phyloP scores from a whole-genome alignment of 768 basidiomycete genomes.

The Lentinula boryana region DNA sequence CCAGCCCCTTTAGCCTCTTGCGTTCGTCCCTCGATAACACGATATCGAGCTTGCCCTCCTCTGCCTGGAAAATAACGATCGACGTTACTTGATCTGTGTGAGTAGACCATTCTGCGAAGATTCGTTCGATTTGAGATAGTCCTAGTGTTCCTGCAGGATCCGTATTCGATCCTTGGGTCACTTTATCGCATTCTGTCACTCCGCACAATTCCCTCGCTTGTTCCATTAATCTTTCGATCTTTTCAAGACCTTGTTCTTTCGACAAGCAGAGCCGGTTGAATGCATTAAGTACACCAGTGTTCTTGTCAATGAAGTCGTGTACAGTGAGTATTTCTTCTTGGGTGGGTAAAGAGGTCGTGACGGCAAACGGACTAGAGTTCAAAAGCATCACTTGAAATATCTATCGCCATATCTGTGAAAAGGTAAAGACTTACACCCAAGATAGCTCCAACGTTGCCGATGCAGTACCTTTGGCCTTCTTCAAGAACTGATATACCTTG shows the following conservation, averaged over 20 bases:
- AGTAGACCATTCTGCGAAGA: background rate
- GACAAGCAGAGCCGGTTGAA: slow-evolving; percentile 1
- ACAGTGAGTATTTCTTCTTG: background rate
- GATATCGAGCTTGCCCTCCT: slow-evolving; percentile 21
- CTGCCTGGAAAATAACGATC: background rate
- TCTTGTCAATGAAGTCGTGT: background rate
- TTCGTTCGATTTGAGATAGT: background rate
- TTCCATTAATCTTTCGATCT: background rate
- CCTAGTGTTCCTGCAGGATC: background rate
- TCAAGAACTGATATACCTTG: slow-evolving; percentile 29
- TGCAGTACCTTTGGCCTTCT: slow-evolving; percentile 52
- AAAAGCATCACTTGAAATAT: background rate
- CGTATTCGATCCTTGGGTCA: background rate
- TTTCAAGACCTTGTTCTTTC: background rate
- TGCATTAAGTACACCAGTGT: background rate
- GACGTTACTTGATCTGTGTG: background rate
- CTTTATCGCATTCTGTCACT: background rate
- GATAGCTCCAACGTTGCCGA: slow-evolving; percentile 55
- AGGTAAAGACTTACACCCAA: slow-evolving; percentile 49
- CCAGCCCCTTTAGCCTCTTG: slow-evolving; percentile 16
- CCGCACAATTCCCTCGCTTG: background rate
- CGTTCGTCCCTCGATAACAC: slow-evolving; percentile 39
- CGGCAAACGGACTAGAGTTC: slow-evolving; percentile 41
- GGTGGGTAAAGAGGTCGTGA: slow-evolving; percentile 8
- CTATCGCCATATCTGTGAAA: background rate